Base-by-base conservation (phyloP, 148 eudicot species). In the Fallopia convolvulus region DNA sequence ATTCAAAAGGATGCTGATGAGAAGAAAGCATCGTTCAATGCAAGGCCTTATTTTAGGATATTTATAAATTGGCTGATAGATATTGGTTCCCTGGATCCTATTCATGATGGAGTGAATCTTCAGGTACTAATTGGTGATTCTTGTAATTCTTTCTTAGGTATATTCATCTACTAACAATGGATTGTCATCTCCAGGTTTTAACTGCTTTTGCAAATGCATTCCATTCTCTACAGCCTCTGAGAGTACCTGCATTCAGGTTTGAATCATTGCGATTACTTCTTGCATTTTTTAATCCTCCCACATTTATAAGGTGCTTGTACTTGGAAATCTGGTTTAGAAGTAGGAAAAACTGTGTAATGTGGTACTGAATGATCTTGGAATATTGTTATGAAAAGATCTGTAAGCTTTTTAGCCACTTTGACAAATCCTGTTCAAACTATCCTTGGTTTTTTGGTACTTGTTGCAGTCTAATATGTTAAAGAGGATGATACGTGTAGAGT, bases 41-140 rank as follows among this genome's bases (percentile, higher is more conserved):
- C 97, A 39, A 91, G 99, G 85, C 99, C 98, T 52, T 95, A 89
- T 81, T 95, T 89, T 78, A 93, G 98, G 87, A 79, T 95, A 81
- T 93, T 95, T 81, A 84, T 91, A 20, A 87, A 95, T 81, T 91
- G 94, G 97, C 77, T 93, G 76, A 81, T 83, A 42, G 98, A 93
- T 85, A 80, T 91, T 66, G 83, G 89, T 82, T 85, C 93, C 47
- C 76, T 95, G 83, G 99, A 95, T 14, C 88, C 94, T 68, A 86
- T 84, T 53, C 89, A 83, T 61, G 98, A 93, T 75, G 97, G 94
- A 82, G 91, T 91, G 70, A 91, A 93, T 81, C 81, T 93, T 78
- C 97, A 90, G 94, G 98, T 93, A 84, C 42, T 33, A 17, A 76
- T 9, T 70, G 15, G 74, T 77, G 74, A 75, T 72, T 72, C 52